phyloP scores from a whole-genome alignment of 75 land plant species.

The Cunninghamia lanceolata region DNA sequence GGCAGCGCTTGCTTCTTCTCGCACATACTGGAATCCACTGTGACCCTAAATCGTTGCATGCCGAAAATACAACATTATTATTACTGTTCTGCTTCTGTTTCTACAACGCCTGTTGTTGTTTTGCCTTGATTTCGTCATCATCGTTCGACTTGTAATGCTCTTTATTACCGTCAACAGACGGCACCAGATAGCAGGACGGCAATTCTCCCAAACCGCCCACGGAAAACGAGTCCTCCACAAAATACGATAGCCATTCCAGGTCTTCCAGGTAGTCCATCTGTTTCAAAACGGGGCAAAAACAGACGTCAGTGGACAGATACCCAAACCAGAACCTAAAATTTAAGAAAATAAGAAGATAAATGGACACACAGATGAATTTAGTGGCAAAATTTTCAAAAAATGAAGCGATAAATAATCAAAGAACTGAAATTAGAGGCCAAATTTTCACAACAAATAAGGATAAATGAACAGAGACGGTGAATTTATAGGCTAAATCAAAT shows the following conservation, averaged over 20 bases:
- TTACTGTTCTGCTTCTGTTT: not conserved
- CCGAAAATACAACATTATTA: not conserved
- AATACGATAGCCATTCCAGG: constrained; percentile 41
- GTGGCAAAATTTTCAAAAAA: not conserved
- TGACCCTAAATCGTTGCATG: constrained; percentile 16
- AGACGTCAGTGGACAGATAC: not conserved
- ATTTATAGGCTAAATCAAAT: not conserved
- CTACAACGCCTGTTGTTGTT: too few species aligned
- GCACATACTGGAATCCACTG: not conserved
- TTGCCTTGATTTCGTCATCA: constrained; percentile 11
- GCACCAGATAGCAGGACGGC: constrained; percentile 1
- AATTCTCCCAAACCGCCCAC: not conserved
- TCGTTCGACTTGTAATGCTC: not conserved
- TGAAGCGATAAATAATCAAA: not conserved
- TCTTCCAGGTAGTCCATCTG: constrained; percentile 40
- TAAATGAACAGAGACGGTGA: not conserved
- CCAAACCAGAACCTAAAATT: not conserved
- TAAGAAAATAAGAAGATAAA: not conserved
- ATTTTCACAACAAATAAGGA: not conserved
- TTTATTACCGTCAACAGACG: not conserved
- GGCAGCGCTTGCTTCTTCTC: constrained; percentile 18
- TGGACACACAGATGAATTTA: not conserved
- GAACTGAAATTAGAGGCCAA: not conserved
- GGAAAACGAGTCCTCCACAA: constrained; percentile 40
- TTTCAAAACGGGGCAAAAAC: not conserved